These are phyloP conservation scores for Dentipellis fragilis DNA, from an alignment of 768 basidiomycete species.

Conservation along the genomic window DNA sequence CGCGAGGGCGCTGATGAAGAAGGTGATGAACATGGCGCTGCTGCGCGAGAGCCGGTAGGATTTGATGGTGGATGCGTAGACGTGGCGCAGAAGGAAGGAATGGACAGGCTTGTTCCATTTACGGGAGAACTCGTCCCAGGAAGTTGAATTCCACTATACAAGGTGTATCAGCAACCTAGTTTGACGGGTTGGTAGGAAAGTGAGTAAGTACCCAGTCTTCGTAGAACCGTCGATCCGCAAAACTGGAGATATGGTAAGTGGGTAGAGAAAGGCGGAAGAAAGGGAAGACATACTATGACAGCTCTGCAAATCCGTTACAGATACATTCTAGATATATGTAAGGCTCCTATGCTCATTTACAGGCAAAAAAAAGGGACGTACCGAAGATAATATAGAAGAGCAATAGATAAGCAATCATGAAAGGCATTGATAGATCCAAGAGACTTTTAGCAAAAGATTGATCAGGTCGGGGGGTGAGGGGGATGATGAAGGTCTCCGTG, in stretches of 20 bases:
- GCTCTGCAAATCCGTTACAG: conserved; percentile 91
- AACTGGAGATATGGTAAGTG: conserved; percentile 35
- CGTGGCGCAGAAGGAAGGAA: conserved; percentile 86
- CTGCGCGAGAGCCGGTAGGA: conserved; percentile 65
- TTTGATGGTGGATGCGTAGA: conserved; percentile 83
- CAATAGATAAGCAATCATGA: conserved; percentile 86
- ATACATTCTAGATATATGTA: conserved; percentile 64
- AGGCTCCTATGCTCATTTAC: neutral
- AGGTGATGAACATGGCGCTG: conserved; percentile 88
- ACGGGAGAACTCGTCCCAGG: conserved; percentile 94
- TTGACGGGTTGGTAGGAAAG: neutral
- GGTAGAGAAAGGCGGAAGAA: neutral
- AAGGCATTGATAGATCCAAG: conserved; percentile 83
- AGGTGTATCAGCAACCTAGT: neutral
- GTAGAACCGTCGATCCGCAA: conserved; percentile 96
- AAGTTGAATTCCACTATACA: conserved; percentile 91
- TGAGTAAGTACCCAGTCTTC: conserved; percentile 72
- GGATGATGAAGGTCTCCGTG: conserved; percentile 90
- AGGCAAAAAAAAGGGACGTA: conserved; percentile 21
- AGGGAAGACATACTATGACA: conserved; percentile 56
- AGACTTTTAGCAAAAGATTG: conserved; percentile 69
- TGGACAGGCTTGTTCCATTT: conserved; percentile 99
- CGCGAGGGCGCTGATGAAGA: conserved; percentile 78
- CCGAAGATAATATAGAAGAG: conserved; percentile 83
- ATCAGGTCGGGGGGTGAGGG: conserved; percentile 57